These are phyloP conservation scores for Leccinum fallax DNA, from an alignment of 1,284 basidiomycete species.

Conservation along the genomic window DNA sequence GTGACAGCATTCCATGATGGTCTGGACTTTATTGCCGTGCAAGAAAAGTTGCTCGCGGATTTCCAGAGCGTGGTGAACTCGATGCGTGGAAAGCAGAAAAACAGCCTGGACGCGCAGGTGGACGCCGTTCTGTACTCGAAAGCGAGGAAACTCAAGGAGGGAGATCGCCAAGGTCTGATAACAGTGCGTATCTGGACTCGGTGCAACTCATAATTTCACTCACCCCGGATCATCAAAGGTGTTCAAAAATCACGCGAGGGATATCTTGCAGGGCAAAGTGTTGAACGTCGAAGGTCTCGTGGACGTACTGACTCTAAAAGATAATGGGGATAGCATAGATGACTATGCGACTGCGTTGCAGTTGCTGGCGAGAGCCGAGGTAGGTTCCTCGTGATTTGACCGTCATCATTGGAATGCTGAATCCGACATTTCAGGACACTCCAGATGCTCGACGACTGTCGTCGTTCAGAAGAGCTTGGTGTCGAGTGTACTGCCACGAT, in stretches of 20 bases:
- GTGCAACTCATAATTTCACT: background rate
- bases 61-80: constrained; percentile 54
- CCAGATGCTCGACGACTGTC: constrained; percentile 70
- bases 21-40: constrained; percentile 75
- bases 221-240: constrained; percentile 41
- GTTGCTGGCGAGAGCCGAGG: constrained; percentile 57
- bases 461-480: constrained; percentile 79
- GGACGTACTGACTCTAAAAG: constrained; percentile 73
- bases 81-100: constrained; percentile 59
- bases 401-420: constrained; percentile 4
- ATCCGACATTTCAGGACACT: constrained; percentile 47
- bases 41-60: constrained; percentile 61
- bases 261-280: constrained; percentile 69
- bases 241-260: constrained; percentile 65
- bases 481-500: constrained; percentile 85
- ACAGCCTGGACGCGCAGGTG: constrained; percentile 67
- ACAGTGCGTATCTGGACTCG: constrained; percentile 39
- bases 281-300: constrained; percentile 69
- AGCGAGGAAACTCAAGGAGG: constrained; percentile 49
- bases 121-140: constrained; percentile 60
- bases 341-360: constrained; percentile 69
- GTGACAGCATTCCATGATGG: constrained; percentile 67
- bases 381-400: constrained; percentile 33
- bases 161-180: constrained; percentile 43
- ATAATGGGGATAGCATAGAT: constrained; percentile 56